Evolutionary conservation across 139 green algal genomes (phyloP), one percentile per base, ranked within the genome.

Genomic region (Chlorella sorokiniana): DNA sequence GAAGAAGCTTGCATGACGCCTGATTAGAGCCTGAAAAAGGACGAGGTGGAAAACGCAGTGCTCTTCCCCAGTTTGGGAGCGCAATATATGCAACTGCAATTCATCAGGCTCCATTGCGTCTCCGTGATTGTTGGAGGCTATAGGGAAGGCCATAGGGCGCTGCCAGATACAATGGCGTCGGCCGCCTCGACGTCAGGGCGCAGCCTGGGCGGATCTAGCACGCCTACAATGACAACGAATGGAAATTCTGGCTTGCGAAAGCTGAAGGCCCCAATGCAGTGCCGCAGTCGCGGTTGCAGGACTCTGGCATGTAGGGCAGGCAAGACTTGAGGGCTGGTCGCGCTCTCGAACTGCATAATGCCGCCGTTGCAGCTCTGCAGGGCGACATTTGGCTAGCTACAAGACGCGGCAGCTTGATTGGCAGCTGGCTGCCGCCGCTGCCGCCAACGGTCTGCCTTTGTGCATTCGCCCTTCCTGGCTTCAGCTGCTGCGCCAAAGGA

Each of bases 291-390:
- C 18, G 31, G n/a, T 23, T 18, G 44, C 72, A 38, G 51, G 5
- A 31, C 35, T 23, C 51, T 79, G 52, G 72, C 51, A 16, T 79
- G 72, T 79, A 67, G 51, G 48, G 72, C 72, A 79, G 72, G 69
- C 35, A 41, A 40, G 69, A 40, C 42, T 38, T 8, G 6, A 6
- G 22, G 56, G 18, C 23, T 65, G 48, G 48, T 16, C n/a, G n/a
- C n/a, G n/a, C 11, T 59, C 16, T 16, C 48, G 48, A 59, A 59
- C 16, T 59, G 48, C 48, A 59, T n/a, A n/a, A n/a, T n/a, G n/a
- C n/a, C n/a, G n/a, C n/a, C 48, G 48, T 56, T 56, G 16, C 48
- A 56, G 48, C n/a, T n/a, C n/a, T n/a, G n/a, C n/a, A n/a, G n/a
- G n/a, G n/a, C n/a, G n/a, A n/a, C n/a, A n/a, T n/a, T n/a, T n/a